Base-by-base conservation (phyloP, 2,329 filamentous ascomycete species). In the Macrophomina phaseolina region DNA sequence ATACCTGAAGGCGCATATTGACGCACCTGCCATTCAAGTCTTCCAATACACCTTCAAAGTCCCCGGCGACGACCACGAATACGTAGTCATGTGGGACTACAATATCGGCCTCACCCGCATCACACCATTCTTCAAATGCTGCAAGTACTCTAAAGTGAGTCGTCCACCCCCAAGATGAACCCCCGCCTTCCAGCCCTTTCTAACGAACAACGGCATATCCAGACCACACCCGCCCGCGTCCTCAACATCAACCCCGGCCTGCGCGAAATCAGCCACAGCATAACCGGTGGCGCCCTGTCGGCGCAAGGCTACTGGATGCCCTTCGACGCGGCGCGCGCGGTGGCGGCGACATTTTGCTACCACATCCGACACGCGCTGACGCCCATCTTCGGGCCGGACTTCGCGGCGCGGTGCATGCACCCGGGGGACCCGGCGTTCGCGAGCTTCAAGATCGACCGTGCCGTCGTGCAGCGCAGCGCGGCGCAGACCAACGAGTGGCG, bases 241-340 rank as follows among this genome's bases (percentile, higher is more conserved):
- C 81, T 80, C 32, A 74, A 71, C 40, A 66, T 78, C 65, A 98
- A 97, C 72, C 87, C 88, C 0, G 94, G 94, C 5, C 86, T 99
- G 40, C 89, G 90, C 70, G 90, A 95, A n/a, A 91, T 98, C 68
- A 93, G 91, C 34, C 91, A 97, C 77, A 97, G 93, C 78, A 97
- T 98, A 76, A 99, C 95, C 0, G 95, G 95, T 32, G 95, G 95
- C 6, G 90, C 93, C 36, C 89, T 98, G 67, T 88, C 88, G 68
- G 94, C 94, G 63, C 95, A 99, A 88, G 94, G 95, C 40, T 99
- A 98, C 79, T 99, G 95, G 95, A 93, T 98, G 87, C 94, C 94
- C 2, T 98, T 90, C 73, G 82, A 87, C 46, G 96, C 93, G 71
- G 95, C 95, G 55, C 91, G 87, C 78, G 93, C 93, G 11, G 83